Conservation (phyloP, 176 grass and related monocot genomes). For the Oryza nivara region DNA sequence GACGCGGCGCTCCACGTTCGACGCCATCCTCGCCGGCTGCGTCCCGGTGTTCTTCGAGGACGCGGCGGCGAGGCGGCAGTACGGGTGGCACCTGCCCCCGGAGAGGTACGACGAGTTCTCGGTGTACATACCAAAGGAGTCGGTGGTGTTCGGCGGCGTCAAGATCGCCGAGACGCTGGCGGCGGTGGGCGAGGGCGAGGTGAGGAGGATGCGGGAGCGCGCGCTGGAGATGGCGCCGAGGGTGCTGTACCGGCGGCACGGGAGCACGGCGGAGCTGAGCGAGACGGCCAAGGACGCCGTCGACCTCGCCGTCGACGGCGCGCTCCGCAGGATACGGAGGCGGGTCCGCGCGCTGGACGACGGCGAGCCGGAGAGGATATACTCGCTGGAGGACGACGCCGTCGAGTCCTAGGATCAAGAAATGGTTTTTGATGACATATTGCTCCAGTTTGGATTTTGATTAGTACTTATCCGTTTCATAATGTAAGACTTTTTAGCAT, state of each 20-base stretch:
- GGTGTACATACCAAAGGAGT: constrained; percentile 71
- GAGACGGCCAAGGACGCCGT: constrained; percentile 53
- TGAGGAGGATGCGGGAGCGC: constrained; percentile 58
- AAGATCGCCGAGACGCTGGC: constrained; percentile 51
- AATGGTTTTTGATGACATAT: background rate
- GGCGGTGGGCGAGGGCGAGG: constrained; percentile 45
- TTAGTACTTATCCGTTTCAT: too few species aligned
- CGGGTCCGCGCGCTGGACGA: constrained; percentile 54
- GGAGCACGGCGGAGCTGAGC: constrained; percentile 52
- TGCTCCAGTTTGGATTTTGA: background rate
- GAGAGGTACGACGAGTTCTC: constrained; percentile 65
- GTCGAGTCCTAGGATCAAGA: constrained; percentile 33
- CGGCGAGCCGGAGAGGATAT: constrained; percentile 54
- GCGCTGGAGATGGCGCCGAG: constrained; percentile 60
- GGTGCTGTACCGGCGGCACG: constrained; percentile 64
- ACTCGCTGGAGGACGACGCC: constrained; percentile 50
- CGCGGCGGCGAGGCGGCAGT: constrained; percentile 46
- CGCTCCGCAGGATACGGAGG: constrained; percentile 54
- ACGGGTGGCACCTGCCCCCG: constrained; percentile 60
- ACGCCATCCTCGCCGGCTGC: constrained; percentile 66
- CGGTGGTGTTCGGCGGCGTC: constrained; percentile 61
- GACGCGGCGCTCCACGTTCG: constrained; percentile 66
- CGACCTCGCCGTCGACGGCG: constrained; percentile 80
- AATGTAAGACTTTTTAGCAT: too few species aligned
- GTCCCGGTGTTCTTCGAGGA: constrained; percentile 82